These are phyloP conservation scores for Stellera chamaejasme DNA, from an alignment of 345 rosid genomes.

Conservation along the genomic window DNA sequence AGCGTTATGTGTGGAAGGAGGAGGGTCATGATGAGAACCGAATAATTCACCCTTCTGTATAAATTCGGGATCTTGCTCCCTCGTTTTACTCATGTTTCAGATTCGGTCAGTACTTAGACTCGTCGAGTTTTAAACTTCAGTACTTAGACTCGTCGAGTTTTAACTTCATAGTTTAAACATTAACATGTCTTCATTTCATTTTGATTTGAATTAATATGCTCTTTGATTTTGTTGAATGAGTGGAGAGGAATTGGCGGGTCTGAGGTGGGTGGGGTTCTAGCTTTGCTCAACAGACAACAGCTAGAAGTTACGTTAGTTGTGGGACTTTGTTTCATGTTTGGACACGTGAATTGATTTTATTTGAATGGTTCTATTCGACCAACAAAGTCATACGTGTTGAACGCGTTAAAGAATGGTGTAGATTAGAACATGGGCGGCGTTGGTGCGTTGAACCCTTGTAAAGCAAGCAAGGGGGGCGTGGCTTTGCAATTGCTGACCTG, in stretches of 20 bases:
- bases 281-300: neutral
- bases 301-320: neutral
- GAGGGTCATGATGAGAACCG: slow-evolving; percentile 24
- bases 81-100: slow-evolving; percentile 9
- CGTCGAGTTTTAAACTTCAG: slow-evolving; percentile 7
- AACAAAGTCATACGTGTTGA: neutral
- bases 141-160: slow-evolving; percentile 10
- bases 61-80: slow-evolving; percentile 31
- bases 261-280: slow-evolving; percentile 6
- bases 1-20: slow-evolving; percentile 16
- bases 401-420: too few species aligned
- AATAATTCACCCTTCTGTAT: slow-evolving; percentile 26
- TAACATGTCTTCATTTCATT: neutral
- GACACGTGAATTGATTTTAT: neutral
- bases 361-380: neutral
- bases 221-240: slow-evolving; percentile 4
- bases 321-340: neutral
- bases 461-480: neutral
- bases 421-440: neutral
- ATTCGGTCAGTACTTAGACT: slow-evolving; percentile 8
- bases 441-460: neutral
- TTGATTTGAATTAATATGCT: neutral
- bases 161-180: neutral
- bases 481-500: slow-evolving; percentile 16
- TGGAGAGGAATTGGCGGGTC: neutral